A percentile compares a stretch with the other conserved stretches of the same genome.
phyloP scores from a whole-genome alignment of 2,329 filamentous ascomycete genomes.

The Corynespora cassiicola region DNA sequence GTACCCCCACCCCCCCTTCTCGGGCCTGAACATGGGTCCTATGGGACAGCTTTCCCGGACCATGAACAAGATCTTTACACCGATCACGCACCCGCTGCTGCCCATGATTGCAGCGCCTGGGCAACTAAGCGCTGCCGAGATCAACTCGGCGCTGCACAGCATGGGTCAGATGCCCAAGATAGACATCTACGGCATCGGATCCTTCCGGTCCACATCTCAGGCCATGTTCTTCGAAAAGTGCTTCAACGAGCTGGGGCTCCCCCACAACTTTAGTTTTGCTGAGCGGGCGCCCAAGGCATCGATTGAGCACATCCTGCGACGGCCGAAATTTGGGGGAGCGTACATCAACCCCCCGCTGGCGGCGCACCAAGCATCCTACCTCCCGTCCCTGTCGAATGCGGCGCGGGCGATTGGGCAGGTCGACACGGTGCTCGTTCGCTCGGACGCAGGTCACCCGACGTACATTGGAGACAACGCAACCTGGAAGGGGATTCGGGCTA shows the following conservation, averaged over 20 bases:
- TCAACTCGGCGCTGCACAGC: conserved; percentile 78
- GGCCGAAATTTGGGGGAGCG: conserved; percentile 80
- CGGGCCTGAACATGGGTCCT: conserved; percentile 86
- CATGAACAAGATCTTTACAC: conserved; percentile 84
- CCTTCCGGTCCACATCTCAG: conserved; percentile 74
- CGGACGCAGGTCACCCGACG: conserved; percentile 43
- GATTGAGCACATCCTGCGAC: conserved; percentile 74
- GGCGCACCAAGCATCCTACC: conserved; percentile 61
- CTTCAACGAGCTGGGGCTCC: conserved; percentile 73
- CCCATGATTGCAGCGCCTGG: conserved; percentile 86
- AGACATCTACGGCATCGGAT: conserved; percentile 81
- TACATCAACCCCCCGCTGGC: conserved; percentile 77
- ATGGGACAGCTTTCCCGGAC: conserved; percentile 85
- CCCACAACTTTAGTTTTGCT: conserved; percentile 78
- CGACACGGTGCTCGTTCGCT: conserved; percentile 77
- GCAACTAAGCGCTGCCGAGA: conserved; percentile 84
- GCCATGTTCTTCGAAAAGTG: conserved; percentile 82
- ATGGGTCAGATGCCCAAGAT: conserved; percentile 82
- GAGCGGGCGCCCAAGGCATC: conserved; percentile 72
- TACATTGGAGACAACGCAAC: conserved; percentile 82
- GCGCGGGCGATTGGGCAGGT: conserved; percentile 80
- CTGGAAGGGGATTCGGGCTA: conserved; percentile 85
- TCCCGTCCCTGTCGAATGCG: conserved; percentile 74
- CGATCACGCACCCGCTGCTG: conserved; percentile 83
- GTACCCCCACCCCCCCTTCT: conserved; percentile 76